Base-by-base conservation (phyloP, 2,329 filamentous ascomycete genomes). In the Apiospora hydei region DNA sequence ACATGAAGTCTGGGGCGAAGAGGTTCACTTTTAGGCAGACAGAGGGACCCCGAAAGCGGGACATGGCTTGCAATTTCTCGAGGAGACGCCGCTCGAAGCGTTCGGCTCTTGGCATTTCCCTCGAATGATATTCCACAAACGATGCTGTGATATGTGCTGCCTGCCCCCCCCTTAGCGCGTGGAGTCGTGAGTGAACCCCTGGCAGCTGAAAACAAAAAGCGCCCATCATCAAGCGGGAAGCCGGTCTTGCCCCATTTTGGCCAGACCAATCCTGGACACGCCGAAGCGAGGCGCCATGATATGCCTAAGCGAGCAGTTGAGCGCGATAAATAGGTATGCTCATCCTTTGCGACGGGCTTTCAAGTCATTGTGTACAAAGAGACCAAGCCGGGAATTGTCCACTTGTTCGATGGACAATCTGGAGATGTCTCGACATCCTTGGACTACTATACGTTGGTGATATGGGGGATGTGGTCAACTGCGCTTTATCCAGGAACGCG, bases 221-320 rank as follows among this genome's bases (percentile, higher is more conserved):
- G 57, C 57, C 57, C 57, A 64, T 64, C 57, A 41, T 41, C 57
- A 41, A 38, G 57, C 57, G 57, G 57, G 57, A 64, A 64, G 34
- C 18, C 57, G n/a, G 30, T 41, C 34, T 30, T 64, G 34, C 57
- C 34, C 57, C 34, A 41, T 24, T 21, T 21, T 16, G 57, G 57
- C 57, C 57, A 64, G 57, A 64, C 30, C 57, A 64, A 64, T 64
- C 57, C 41, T 38, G 34, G 57, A 11, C 34, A 64, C 41, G 57
- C 57, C 57, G n/a, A n/a, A 14, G 57, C 30, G 34, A 64, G n/a
- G 30, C 57, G 57, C 57, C 57, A 64, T 64, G 57, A 41, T 41
- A n/a, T 18, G 2, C 2, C 30, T 38, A 38, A 61, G 14, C 26
- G 34, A 24, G 4, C 8, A 38, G 57, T 5, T 18, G 8, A 41